Evolutionary conservation across 257 asterid species (phyloP), one percentile per base, ranked within the genome.

Genomic region (Catharanthus roseus): DNA sequence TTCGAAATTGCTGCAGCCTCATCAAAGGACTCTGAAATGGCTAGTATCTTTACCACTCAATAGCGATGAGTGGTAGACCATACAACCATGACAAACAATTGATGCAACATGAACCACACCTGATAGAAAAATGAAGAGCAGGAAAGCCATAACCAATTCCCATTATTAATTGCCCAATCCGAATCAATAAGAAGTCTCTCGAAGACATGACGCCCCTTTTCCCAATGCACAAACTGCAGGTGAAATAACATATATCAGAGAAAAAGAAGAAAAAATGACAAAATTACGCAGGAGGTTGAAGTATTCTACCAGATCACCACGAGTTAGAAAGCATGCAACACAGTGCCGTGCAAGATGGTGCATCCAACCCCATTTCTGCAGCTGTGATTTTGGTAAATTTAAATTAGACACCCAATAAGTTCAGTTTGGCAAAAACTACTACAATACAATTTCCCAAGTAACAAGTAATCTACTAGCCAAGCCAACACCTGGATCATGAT

Each of bases 91-190:
- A 75, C 57, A 72, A 34, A 6, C 54, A 63, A 61, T 33, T 24
- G 69, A 41, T 24, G 62, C 6, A 47, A 29, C 33, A 28, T 80
- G 68, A 24, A 23, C 2, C 44, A 50, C 29, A 91, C 98, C 97
- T 93, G 97, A 89, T 93, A 89, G 70, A 91, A 93, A 85, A 93
- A 91, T 56, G 99, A 91, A 47, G 99, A 91, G 86, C 97, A 93
- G 13, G 99, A 91, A 60, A 93, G 83, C 97, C 97, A 93, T 85
- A 93, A 5, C 97, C 99, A 93, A 82, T 93, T 93, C 26, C 91
- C 99, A 44, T 93, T 93, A 66, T 93, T 93, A 81, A 93, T 86
- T 66, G 97, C 84, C 99, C 99, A 93, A 77, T 93, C 99, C 7
- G 97, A 89, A 75, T 93, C 99, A 63, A 93, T 86, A 65, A 93